Evolutionary conservation across 495 filamentous ascomycete species (phyloP), one percentile per base, ranked within the genome.

Genomic region (Penicillium verhagenii): DNA sequence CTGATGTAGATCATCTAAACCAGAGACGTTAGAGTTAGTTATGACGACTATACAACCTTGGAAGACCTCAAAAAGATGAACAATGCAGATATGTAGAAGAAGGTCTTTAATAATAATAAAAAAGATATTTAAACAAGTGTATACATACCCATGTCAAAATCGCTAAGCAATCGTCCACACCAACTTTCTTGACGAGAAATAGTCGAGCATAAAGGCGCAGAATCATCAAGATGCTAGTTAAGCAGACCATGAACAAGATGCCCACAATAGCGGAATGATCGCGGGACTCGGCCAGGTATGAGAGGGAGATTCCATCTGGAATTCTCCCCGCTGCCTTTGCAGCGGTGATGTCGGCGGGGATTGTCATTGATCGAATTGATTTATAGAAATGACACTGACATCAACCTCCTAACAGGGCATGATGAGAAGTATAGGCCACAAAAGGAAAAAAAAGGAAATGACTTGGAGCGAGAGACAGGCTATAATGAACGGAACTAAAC

Each of bases 221-320:
- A 20, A 61, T 42, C 51, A 75, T 61, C 23, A 75, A 13, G 6
- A 70, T 3, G 2, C 52, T 53, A 1, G 72, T 68, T 28, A 77
- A 57, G 33, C 66, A 61, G 49, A 66, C 55, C 48, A 76, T 55
- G 57, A 74, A 71, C 31, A 76, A 44, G 42, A 78, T 75, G 38
- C 68, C 73, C 44, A 64, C 66, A 46, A 71, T 68, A n/a, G 74
- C 65, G 10, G 70, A 46, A 0, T 39, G 31, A 59, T 78, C 74
- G 19, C 71, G 68, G 21, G 62, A 68, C 58, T 78, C 37, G 18
- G 71, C 63, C n/a, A 78, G 58, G 51, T 68, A 75, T n/a, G 64
- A 58, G 9, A 70, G 56, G 6, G 66, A 68, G 35, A 77, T 39
- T 23, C 55, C 61, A 31, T 52, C 38, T 8, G 73, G 74, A 39